These are phyloP conservation scores for Chaetothyriales sp. DNA, from an alignment of 2,329 filamentous ascomycete genomes.

Conservation along the genomic window DNA sequence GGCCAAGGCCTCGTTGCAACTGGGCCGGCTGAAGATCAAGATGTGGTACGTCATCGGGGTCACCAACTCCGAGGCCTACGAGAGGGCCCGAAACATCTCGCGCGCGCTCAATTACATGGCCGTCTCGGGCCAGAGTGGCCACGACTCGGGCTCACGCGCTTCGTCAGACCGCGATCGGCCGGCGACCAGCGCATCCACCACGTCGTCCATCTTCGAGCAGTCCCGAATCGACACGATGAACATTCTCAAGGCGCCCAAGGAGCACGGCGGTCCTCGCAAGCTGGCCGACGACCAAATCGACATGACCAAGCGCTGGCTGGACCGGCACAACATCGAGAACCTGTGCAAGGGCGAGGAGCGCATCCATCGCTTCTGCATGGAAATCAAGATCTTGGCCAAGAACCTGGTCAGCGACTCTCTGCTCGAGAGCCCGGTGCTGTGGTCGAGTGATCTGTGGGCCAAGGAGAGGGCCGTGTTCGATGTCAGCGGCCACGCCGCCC, in stretches of 20 bases:
- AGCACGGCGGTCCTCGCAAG: slow-evolving; percentile 85
- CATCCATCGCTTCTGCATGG: slow-evolving; percentile 84
- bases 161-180: slow-evolving; percentile 24
- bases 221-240: slow-evolving; percentile 78
- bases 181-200: slow-evolving; percentile 33
- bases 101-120: slow-evolving; percentile 82
- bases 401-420: slow-evolving; percentile 76
- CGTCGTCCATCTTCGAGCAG: slow-evolving; percentile 55
- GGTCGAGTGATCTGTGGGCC: slow-evolving; percentile 80
- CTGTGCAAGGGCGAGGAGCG: slow-evolving; percentile 91
- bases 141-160: slow-evolving; percentile 21
- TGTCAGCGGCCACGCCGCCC: slow-evolving; percentile 25
- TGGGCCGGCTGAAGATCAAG: slow-evolving; percentile 73
- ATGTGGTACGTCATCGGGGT: slow-evolving; percentile 99
- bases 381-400: slow-evolving; percentile 73
- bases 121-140: slow-evolving; percentile 33
- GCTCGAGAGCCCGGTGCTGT: slow-evolving; percentile 72
- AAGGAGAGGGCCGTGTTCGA: slow-evolving; percentile 45
- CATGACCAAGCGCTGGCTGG: slow-evolving; percentile 69
- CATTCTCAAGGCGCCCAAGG: slow-evolving; percentile 65
- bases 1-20: background rate
- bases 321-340: slow-evolving; percentile 70
- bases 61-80: slow-evolving; percentile 74
- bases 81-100: slow-evolving; percentile 73
- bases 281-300: slow-evolving; percentile 91